Evolutionary conservation across 179 eudicot genomes (phyloP).

Genomic region (Nepenthes alata): DNA sequence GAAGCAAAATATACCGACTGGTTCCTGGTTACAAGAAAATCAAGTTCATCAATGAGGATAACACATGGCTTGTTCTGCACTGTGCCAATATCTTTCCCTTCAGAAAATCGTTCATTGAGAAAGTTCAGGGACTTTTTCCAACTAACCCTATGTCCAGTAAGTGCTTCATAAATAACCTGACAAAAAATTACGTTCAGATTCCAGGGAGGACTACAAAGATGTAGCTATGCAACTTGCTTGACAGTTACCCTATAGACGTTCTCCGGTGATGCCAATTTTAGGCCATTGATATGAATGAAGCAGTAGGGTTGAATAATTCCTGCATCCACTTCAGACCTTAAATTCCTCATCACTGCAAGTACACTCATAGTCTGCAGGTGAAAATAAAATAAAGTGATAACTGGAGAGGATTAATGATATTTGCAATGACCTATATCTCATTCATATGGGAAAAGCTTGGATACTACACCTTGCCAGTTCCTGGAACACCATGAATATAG

Average conservation of each 20-base stretch:
- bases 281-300: conserved; percentile 85
- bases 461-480: conserved; percentile 80
- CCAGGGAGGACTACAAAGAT: conserved; percentile 7
- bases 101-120: conserved; percentile 73
- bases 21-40: conserved; percentile 89
- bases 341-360: conserved; percentile 73
- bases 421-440: too few species aligned
- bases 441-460: background rate
- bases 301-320: conserved; percentile 69
- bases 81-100: conserved; percentile 55
- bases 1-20: conserved; percentile 52
- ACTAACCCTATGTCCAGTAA: conserved; percentile 79
- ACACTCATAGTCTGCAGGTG: conserved; percentile 97
- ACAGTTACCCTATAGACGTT: conserved; percentile 68
- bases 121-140: conserved; percentile 89
- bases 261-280: conserved; percentile 90
- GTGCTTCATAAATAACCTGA: conserved; percentile 93
- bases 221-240: conserved; percentile 5
- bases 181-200: conserved; percentile 11
- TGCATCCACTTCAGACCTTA: conserved; percentile 82
- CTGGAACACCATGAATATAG: conserved; percentile 98
- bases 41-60: conserved; percentile 91
- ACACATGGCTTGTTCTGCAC: conserved; percentile 75
- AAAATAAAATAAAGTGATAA: conserved; percentile 1
- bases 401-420: too few species aligned